A percentile compares a stretch with the other conserved stretches of the same genome.
phyloP scores from a whole-genome alignment of 2,329 filamentous ascomycete species.

The Fusarium sp. region DNA sequence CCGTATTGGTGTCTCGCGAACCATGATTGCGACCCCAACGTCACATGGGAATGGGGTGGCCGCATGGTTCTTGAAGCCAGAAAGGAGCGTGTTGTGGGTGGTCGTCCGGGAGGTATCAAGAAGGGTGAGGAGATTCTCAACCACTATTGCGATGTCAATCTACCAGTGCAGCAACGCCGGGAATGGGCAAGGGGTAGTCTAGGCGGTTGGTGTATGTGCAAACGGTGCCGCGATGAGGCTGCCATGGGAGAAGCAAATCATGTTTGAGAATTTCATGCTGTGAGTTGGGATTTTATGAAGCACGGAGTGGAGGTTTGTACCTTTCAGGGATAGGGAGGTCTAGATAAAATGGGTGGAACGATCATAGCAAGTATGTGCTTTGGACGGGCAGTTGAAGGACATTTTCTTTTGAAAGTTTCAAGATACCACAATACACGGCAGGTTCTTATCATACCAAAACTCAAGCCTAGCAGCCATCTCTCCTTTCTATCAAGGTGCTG shows the following conservation, averaged over 20 bases:
- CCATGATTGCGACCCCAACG: constrained; percentile 95
- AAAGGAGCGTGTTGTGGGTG: constrained; percentile 65
- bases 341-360: constrained; percentile 27
- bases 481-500: background rate
- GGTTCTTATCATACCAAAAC: background rate
- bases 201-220: constrained; percentile 89
- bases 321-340: constrained; percentile 12
- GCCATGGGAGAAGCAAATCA: constrained; percentile 35
- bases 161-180: constrained; percentile 81
- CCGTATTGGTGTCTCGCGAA: constrained; percentile 97
- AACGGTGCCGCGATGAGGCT: constrained; percentile 80
- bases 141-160: constrained; percentile 89
- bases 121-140: constrained; percentile 88
- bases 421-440: constrained; percentile 8
- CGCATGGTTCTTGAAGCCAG: constrained; percentile 77
- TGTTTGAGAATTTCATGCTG: constrained; percentile 8
- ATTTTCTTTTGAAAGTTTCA: background rate
- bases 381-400: background rate
- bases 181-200: constrained; percentile 91
- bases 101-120: constrained; percentile 69
- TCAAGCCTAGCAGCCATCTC: background rate
- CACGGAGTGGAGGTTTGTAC: constrained; percentile 1
- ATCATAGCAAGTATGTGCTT: background rate
- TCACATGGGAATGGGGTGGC: constrained; percentile 92
- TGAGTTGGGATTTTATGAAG: constrained; percentile 2